Conservation (phyloP, 352 stramenopile species). For the Sclerospora graminicola region DNA sequence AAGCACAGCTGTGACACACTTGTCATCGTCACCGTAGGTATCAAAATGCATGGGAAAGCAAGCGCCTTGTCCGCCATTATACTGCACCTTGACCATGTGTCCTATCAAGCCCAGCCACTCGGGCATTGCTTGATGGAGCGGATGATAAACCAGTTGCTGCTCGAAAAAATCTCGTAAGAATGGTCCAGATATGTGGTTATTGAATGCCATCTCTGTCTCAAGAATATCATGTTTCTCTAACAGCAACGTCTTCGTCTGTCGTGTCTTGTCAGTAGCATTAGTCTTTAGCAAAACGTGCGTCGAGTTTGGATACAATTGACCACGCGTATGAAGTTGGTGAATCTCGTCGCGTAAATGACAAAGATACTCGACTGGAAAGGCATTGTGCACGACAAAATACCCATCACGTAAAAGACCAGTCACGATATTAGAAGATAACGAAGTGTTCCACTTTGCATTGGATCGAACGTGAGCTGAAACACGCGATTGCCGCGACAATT, state of each 20-base stretch:
- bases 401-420: slow-evolving; percentile 32
- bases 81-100: slow-evolving; percentile 75
- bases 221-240: slow-evolving; percentile 73
- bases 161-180: slow-evolving; percentile 54
- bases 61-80: slow-evolving; percentile 59
- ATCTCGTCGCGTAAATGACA: slow-evolving; percentile 46
- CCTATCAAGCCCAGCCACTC: slow-evolving; percentile 32
- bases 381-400: slow-evolving; percentile 39
- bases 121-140: slow-evolving; percentile 24
- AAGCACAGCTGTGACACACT: slow-evolving; percentile 72
- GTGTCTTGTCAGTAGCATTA: slow-evolving; percentile 1
- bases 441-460: slow-evolving; percentile 20
- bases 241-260: slow-evolving; percentile 26
- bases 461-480: slow-evolving; percentile 1
- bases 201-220: slow-evolving; percentile 67
- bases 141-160: slow-evolving; percentile 36
- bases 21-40: slow-evolving; percentile 67
- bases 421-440: slow-evolving; percentile 19
- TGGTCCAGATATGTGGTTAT: slow-evolving; percentile 23
- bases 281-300: slow-evolving; percentile 57
- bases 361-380: slow-evolving; percentile 38
- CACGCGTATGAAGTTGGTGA: slow-evolving; percentile 17
- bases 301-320: slow-evolving; percentile 64
- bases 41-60: slow-evolving; percentile 83
- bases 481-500: slow-evolving; percentile 5